phyloP scores from a whole-genome alignment of 805 yeast species.

The Candida michaelii region DNA sequence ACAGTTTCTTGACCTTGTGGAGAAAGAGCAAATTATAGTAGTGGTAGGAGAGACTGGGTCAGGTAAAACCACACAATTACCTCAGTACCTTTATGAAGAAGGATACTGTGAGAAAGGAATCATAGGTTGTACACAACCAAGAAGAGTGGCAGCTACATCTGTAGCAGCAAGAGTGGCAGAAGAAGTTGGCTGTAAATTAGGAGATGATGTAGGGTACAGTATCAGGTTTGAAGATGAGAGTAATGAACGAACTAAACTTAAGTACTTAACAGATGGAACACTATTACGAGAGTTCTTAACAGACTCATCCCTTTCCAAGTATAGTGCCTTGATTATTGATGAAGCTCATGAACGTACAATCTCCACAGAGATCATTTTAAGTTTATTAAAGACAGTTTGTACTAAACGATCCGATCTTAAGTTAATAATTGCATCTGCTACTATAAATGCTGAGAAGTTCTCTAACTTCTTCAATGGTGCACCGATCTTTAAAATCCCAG shows the following conservation, averaged over 20 bases:
- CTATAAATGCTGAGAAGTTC: slow-evolving; percentile 87
- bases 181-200: slow-evolving; percentile 79
- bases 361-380: slow-evolving; percentile 82
- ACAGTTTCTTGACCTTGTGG: slow-evolving; percentile 59
- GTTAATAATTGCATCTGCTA: slow-evolving; percentile 92
- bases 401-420: slow-evolving; percentile 66
- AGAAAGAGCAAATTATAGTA: slow-evolving; percentile 63
- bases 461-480: slow-evolving; percentile 77
- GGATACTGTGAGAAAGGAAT: slow-evolving; percentile 60
- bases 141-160: slow-evolving; percentile 91
- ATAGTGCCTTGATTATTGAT: slow-evolving; percentile 87
- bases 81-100: slow-evolving; percentile 81
- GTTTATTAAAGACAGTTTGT: slow-evolving; percentile 71
- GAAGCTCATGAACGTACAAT: slow-evolving; percentile 97
- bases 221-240: slow-evolving; percentile 85
- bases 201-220: slow-evolving; percentile 84
- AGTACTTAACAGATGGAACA: slow-evolving; percentile 97
- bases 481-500: slow-evolving; percentile 88
- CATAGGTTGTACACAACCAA: slow-evolving; percentile 92
- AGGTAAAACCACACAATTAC: slow-evolving; percentile 92
- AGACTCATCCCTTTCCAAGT: slow-evolving; percentile 67
- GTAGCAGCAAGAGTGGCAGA: slow-evolving; percentile 91
- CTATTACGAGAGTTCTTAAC: slow-evolving; percentile 76
- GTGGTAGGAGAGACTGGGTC: slow-evolving; percentile 91
- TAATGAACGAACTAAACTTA: slow-evolving; percentile 62